phyloP scores from a whole-genome alignment of 768 basidiomycete species.

The Podaxis sp. region DNA sequence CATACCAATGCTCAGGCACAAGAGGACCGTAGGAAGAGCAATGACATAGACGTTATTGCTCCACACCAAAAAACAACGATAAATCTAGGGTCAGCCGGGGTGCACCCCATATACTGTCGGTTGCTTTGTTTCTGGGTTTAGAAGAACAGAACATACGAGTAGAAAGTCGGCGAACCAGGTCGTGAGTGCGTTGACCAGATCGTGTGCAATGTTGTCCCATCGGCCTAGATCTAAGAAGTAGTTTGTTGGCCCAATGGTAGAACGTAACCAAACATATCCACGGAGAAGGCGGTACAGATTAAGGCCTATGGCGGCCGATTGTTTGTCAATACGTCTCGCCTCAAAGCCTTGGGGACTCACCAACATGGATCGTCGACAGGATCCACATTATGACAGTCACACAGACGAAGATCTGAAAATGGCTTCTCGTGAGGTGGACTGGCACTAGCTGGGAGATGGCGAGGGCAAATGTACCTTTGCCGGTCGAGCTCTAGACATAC shows the following conservation, averaged over 20 bases:
- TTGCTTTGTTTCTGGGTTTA: background rate
- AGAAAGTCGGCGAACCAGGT: constrained; percentile 25
- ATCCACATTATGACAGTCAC: background rate
- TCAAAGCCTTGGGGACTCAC: constrained; percentile 2
- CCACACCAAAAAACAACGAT: constrained; percentile 19
- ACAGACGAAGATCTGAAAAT: background rate
- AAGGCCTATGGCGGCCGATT: constrained; percentile 13
- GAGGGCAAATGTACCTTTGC: constrained; percentile 8
- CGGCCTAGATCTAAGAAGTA: constrained; percentile 20
- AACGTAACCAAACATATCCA: constrained; percentile 19
- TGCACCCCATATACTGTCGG: background rate
- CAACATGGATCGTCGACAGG: constrained; percentile 19
- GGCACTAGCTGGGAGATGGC: background rate
- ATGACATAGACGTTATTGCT: constrained; percentile 12
- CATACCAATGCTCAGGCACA: constrained; percentile 17
- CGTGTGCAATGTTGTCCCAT: constrained; percentile 23
- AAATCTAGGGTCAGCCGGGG: constrained; percentile 4
- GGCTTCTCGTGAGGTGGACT: background rate
- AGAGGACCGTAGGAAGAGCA: constrained; percentile 10
- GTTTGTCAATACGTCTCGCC: background rate
- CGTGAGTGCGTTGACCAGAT: constrained; percentile 17
- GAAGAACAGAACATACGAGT: constrained; percentile 5
- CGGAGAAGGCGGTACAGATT: constrained; percentile 22
- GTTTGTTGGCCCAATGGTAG: constrained; percentile 7
- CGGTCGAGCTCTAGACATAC: constrained; percentile 12